Evolutionary conservation across 1,284 basidiomycete species (phyloP), one percentile per base, ranked within the genome.

Genomic region (Irpex sp.): DNA sequence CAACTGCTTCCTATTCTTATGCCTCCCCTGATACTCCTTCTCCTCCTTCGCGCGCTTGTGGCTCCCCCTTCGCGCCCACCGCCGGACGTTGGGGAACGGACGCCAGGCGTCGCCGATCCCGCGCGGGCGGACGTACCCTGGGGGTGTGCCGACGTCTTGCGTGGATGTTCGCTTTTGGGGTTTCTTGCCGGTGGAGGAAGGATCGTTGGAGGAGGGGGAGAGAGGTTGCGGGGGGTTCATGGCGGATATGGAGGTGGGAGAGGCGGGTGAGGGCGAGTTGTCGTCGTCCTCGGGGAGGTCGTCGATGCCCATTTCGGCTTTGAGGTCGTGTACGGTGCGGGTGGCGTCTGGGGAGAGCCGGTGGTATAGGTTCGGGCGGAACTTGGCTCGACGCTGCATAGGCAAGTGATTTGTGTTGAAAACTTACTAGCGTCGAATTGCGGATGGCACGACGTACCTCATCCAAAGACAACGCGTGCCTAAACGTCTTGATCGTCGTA

Each of bases 401-500:
- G 26, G 17, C 4, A 39, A 9, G 47, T 49, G 13, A 6, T 39
- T 19, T 62, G 4, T 21, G 15, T 5, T 19, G 6, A 9, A 4
- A 13, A 17, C 2, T 13, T 37, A 31, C 13, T 8, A 31, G 36
- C 13, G 31, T 37, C 7, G 21, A 47, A n/a, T 58, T 11, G 39
- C n/a, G 13, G 8, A 7, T 11, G 49, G 43, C 26, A 33, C 54
- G n/a, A n/a, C 62, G 9, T 49, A 75, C 74, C 71, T 82, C 81
- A 63, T 82, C 80, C 7, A 82, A 71, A 0, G 80, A 69, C 3
- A 82, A 63, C 0, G 80, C 80, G 51, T 83, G 81, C 11, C 80
- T 70, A 69, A 82, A 82, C 17, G 71, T 72, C 59, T 72, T 73
- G 66, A 82, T 77, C 19, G 70, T 75, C 15, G 71, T 70, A 62